Conservation (phyloP, 1,139 yeast genomes). For the Geotrichum europaeum region DNA sequence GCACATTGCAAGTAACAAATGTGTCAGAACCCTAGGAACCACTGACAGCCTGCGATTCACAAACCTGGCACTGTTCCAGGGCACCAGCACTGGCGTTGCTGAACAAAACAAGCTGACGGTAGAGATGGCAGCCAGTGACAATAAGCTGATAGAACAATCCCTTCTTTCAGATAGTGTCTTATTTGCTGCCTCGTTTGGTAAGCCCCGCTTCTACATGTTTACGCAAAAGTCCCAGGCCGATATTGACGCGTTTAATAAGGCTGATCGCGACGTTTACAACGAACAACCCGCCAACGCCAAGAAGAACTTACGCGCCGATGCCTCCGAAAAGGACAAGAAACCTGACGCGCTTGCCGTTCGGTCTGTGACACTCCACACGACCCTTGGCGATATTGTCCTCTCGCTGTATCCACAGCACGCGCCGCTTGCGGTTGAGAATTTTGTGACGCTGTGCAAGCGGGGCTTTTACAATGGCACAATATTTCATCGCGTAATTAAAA, state of each 20-base stretch:
- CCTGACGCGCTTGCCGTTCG: constrained; percentile 5
- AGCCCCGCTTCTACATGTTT: constrained; percentile 36
- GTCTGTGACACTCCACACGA: constrained; percentile 39
- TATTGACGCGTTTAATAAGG: constrained; percentile 16
- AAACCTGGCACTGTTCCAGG: constrained; percentile 33
- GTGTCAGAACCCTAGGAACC: constrained; percentile 33
- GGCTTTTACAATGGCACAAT: constrained; percentile 41
- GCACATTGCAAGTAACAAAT: constrained; percentile 32
- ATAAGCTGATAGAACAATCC: constrained; percentile 37
- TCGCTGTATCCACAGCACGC: constrained; percentile 37
- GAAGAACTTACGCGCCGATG: neutral
- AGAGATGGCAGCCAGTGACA: constrained; percentile 39
- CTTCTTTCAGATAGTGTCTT: constrained; percentile 35
- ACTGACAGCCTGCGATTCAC: constrained; percentile 34
- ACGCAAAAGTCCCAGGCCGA: constrained; percentile 25
- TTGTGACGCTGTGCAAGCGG: constrained; percentile 36
- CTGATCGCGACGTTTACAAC: constrained; percentile 14
- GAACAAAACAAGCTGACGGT: constrained; percentile 28
- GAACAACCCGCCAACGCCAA: constrained; percentile 1
- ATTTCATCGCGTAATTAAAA: constrained; percentile 45
- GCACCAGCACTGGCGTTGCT: constrained; percentile 25
- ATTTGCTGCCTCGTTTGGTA: constrained; percentile 34
- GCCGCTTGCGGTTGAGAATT: constrained; percentile 45
- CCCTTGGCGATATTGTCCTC: constrained; percentile 43
- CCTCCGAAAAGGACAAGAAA: constrained; percentile 2